A percentile compares a stretch with the other conserved stretches of the same genome.
These are phyloP conservation scores for Circinella umbellata DNA, from an alignment of 371 early-diverging fungal genomes.

Conservation along the genomic window DNA sequence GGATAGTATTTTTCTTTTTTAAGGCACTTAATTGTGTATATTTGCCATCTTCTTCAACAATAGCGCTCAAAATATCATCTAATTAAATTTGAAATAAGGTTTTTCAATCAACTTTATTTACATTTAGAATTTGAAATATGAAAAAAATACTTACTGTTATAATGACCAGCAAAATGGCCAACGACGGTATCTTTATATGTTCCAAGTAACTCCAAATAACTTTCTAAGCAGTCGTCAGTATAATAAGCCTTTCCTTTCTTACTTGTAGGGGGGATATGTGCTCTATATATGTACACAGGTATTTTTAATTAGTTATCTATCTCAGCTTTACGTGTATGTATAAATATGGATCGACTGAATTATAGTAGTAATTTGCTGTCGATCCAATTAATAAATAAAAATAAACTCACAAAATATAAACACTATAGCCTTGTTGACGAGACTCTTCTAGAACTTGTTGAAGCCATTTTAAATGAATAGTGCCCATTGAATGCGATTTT, in stretches of 20 bases:
- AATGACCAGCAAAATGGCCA: slow-evolving; percentile 56
- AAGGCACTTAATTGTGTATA: slow-evolving; percentile 3
- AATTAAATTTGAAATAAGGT: background rate
- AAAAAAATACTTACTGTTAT: slow-evolving; percentile 27
- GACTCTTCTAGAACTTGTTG: slow-evolving; percentile 23
- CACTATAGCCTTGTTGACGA: slow-evolving; percentile 15
- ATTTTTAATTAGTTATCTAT: no score
- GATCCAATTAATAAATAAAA: background rate
- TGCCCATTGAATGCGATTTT: slow-evolving; percentile 19
- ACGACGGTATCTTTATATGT: slow-evolving; percentile 41
- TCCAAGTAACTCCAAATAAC: slow-evolving; percentile 45
- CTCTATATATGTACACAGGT: slow-evolving; percentile 22
- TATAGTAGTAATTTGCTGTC: no score
- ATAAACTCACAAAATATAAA: slow-evolving; percentile 29
- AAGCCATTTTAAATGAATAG: slow-evolving; percentile 34
- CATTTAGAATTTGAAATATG: no score
- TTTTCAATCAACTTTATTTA: no score
- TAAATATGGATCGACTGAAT: no score
- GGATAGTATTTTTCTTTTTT: slow-evolving; percentile 11
- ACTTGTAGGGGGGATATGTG: slow-evolving; percentile 55
- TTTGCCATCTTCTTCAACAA: slow-evolving; percentile 14
- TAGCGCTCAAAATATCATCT: slow-evolving; percentile 33
- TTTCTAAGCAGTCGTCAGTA: slow-evolving; percentile 32
- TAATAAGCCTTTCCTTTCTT: slow-evolving; percentile 25
- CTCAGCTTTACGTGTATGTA: no score